phyloP scores from a whole-genome alignment of 2,329 filamentous ascomycete species.

The Penicillium sp. region DNA sequence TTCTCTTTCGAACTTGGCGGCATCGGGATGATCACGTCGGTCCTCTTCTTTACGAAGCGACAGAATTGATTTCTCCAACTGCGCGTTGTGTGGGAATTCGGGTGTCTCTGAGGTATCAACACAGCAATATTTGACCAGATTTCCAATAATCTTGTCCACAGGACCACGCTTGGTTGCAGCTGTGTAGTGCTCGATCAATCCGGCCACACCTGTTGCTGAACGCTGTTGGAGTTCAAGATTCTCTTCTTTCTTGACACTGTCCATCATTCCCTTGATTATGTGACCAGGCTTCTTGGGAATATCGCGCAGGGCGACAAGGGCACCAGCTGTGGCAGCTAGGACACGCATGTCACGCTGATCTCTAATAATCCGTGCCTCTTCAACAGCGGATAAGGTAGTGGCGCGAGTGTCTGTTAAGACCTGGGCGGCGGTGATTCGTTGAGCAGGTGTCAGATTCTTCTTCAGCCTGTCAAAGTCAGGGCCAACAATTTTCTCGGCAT shows the following conservation, averaged over 20 bases:
- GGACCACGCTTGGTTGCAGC: conserved; percentile 76
- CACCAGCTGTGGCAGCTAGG: conserved; percentile 81
- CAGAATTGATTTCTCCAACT: conserved; percentile 76
- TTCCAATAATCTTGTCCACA: conserved; percentile 93
- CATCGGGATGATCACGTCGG: conserved; percentile 86
- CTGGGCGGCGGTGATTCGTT: conserved; percentile 79
- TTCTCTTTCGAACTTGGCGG: conserved; percentile 84
- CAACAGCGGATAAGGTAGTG: conserved; percentile 69
- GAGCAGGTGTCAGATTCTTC: conserved; percentile 83
- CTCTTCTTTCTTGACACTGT: conserved; percentile 94
- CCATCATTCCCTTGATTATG: conserved; percentile 97
- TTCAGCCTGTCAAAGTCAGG: conserved; percentile 87
- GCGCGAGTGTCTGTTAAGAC: conserved; percentile 76
- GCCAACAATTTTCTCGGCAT: conserved; percentile 83
- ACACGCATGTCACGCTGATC: conserved; percentile 82
- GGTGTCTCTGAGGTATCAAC: conserved; percentile 97
- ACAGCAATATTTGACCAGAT: conserved; percentile 95
- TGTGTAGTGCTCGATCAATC: conserved; percentile 83
- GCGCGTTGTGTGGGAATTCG: conserved; percentile 82
- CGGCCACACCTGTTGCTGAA: conserved; percentile 80
- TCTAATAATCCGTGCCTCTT: conserved; percentile 78
- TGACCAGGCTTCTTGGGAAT: conserved; percentile 91
- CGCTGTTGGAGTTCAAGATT: conserved; percentile 84
- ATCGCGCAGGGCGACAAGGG: conserved; percentile 80
- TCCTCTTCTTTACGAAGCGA: conserved; percentile 98